Evolutionary conservation across 1,139 yeast genomes (phyloP), one percentile per base, ranked within the genome.

Genomic region (Lodderomyces margitis): DNA sequence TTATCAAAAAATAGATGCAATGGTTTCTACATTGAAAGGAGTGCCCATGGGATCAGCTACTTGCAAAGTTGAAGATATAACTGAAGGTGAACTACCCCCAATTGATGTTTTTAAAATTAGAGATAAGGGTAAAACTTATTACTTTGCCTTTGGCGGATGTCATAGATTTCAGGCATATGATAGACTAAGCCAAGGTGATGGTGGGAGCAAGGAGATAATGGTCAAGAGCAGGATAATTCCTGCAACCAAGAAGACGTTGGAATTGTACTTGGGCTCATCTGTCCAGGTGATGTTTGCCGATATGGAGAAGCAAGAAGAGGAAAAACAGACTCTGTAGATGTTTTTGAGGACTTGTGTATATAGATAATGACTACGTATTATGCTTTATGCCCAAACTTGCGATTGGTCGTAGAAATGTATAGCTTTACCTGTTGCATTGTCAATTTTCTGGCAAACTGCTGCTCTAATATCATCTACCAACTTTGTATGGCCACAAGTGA

Each of bases 101-200:
- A 73, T 87, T 21, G 96, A 87, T 58, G 89, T 87, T 0, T 65
- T 87, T 50, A 71, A 75, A 34, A 83, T 86, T 2, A 67, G 81
- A 36, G 84, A 83, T 37, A 58, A 73, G 9, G 92, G 88, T 0
- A 62, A 75, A 42, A 72, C 66, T 21, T 75, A 74, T 57, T 86
- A 81, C 56, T 87, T 86, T 64, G 95, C 94, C 2, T 83, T 86
- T 61, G 94, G 94, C 8, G 94, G 94, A 0, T 86, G 95, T 57
- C 95, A 86, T 57, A 62, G 95, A 47, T 81, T 86, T 51, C 94
- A 86, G 57, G 91, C 91, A 0, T 84, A 84, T 55, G 89, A 83
- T 48, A 64, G 68, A 41, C 50, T 70, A 27, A 46, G 44, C 10
- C 31, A 39, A 14, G 51, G 52, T 21, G 57, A 49, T 3, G 57